Evolutionary conservation across 2,329 filamentous ascomycete genomes (phyloP).

Genomic region (Colletotrichum siamense): DNA sequence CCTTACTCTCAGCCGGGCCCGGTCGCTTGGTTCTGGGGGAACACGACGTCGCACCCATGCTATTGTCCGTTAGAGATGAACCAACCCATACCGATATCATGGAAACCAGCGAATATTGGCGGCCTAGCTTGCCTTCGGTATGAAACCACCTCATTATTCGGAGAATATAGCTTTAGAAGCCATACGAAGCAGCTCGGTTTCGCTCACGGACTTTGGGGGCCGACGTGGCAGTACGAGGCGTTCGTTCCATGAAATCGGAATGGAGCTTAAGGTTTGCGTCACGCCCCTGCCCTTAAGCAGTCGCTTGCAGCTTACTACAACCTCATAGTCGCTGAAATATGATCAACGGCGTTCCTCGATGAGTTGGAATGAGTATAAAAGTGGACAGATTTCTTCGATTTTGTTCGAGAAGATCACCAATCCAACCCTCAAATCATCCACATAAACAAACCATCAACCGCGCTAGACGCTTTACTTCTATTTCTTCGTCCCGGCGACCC

Average conservation of each 20-base stretch:
- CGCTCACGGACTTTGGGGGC: background rate
- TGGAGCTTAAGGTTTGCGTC: background rate
- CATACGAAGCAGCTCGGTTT: background rate
- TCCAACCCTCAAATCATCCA: background rate
- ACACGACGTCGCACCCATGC: background rate
- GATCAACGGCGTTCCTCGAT: rapidly evolving
- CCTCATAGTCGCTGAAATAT: background rate
- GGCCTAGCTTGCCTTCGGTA: background rate
- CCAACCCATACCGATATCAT: background rate
- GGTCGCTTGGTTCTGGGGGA: background rate
- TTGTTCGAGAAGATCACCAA: background rate
- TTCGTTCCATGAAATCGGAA: background rate
- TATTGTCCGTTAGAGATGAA: background rate
- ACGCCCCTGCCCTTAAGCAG: background rate
- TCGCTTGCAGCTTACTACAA: background rate
- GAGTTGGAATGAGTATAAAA: background rate
- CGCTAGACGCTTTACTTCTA: background rate
- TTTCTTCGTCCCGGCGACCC: background rate
- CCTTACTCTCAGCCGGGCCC: background rate
- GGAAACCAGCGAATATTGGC: background rate
- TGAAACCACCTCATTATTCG: background rate
- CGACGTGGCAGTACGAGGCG: background rate
- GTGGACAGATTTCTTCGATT: rapidly evolving
- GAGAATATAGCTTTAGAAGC: background rate
- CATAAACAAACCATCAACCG: background rate